Evolutionary conservation across 495 filamentous ascomycete species (phyloP).

Genomic region (Trichoderma erinaceum): DNA sequence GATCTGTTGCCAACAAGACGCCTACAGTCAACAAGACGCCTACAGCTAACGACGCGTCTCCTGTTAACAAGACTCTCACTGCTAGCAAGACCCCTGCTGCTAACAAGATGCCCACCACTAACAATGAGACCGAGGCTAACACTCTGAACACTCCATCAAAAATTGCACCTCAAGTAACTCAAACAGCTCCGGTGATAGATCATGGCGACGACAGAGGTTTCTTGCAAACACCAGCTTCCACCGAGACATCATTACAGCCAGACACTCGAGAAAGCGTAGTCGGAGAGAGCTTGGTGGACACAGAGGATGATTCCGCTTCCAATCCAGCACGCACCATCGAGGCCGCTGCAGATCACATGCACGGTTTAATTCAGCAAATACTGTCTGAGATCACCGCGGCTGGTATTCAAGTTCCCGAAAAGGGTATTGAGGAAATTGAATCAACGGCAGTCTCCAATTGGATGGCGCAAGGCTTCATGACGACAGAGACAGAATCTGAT

Average conservation of each 20-base stretch:
- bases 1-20: too few relatives aligned
- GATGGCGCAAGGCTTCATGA: constrained; percentile 5
- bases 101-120: not conserved
- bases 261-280: not conserved
- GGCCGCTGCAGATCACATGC: constrained; percentile 8
- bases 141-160: not conserved
- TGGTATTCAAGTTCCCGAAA: not conserved
- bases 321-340: not conserved
- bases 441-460: not conserved
- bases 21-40: too few relatives aligned
- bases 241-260: not conserved
- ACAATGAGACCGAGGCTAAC: not conserved
- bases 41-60: too few relatives aligned
- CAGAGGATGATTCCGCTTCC: not conserved
- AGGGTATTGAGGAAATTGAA: not conserved
- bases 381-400: not conserved
- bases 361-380: not conserved
- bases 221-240: not conserved
- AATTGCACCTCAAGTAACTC: not conserved
- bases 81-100: too few relatives aligned
- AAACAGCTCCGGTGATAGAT: not conserved
- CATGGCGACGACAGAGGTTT: not conserved
- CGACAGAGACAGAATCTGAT: not conserved
- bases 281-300: not conserved
- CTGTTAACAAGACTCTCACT: too few relatives aligned